A percentile compares a stretch with the other conserved stretches of the same genome.
Conservation (phyloP, 2,329 filamentous ascomycete species). For the Diaporthe nobilis region DNA sequence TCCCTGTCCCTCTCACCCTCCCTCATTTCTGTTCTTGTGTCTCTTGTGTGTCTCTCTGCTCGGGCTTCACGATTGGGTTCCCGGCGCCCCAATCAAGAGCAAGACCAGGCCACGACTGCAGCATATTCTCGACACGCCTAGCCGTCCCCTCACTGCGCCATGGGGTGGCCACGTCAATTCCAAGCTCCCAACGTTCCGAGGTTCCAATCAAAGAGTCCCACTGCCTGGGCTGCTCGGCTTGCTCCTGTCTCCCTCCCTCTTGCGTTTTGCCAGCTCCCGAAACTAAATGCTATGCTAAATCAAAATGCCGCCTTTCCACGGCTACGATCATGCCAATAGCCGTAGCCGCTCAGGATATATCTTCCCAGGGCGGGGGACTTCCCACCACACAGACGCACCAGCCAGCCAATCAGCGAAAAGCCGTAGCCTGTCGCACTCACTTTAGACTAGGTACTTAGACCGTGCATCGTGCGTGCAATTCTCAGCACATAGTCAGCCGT, state of each 20-base stretch:
- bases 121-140: not conserved
- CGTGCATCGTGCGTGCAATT: not conserved
- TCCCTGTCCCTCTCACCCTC: not conserved
- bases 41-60: not conserved
- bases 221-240: not conserved
- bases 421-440: slow-evolving; percentile 13
- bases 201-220: slow-evolving; percentile 1
- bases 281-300: not conserved
- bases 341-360: slow-evolving; percentile 23
- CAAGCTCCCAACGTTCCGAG: not conserved
- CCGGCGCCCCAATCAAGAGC: slow-evolving; percentile 16
- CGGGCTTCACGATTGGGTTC: slow-evolving; percentile 24
- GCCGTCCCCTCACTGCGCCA: slow-evolving; percentile 13
- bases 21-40: not conserved
- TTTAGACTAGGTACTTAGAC: not conserved
- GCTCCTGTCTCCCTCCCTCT: too few relatives aligned
- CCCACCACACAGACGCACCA: slow-evolving; percentile 8
- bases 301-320: slow-evolving; percentile 18
- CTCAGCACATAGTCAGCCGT: slow-evolving; percentile 24
- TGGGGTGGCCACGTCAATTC: slow-evolving; percentile 31
- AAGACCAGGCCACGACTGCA: slow-evolving; percentile 19
- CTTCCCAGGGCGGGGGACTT: not conserved
- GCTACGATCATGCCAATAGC: slow-evolving; percentile 8
- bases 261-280: slow-evolving; percentile 13
- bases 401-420: slow-evolving; percentile 23